Evolutionary conservation across 2,329 filamentous ascomycete genomes (phyloP).

Genomic region (Epichloe uncinata): DNA sequence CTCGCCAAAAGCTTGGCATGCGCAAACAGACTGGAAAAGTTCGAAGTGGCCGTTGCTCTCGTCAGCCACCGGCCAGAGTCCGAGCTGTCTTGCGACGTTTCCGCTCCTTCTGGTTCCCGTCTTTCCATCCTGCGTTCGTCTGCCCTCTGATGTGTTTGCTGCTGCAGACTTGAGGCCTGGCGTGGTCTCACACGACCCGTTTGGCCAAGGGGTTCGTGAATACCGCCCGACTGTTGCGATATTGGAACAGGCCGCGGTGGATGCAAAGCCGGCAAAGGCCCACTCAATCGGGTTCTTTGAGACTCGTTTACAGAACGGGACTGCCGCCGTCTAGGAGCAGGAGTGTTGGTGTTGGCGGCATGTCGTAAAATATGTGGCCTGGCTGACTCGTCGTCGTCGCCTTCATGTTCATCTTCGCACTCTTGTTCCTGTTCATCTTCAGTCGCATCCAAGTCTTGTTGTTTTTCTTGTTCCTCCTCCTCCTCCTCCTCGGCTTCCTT

Average conservation of each 20-base stretch:
- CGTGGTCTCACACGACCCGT: background rate
- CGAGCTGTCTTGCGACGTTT: conserved; percentile 3
- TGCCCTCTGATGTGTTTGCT: background rate
- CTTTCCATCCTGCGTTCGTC: background rate
- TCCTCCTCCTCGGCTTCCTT: background rate
- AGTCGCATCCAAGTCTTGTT: background rate
- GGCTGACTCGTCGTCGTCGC: background rate
- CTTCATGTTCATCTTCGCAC: conserved; percentile 4
- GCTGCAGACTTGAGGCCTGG: background rate
- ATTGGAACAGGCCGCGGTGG: background rate
- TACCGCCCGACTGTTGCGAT: background rate
- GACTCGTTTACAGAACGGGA: background rate
- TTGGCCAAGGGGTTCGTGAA: background rate
- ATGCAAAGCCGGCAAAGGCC: background rate
- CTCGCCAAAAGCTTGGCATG: conserved; percentile 5
- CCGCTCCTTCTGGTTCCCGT: background rate
- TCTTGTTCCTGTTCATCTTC: no score
- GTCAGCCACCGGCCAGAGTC: conserved; percentile 6
- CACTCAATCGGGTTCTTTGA: background rate
- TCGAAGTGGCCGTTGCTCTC: conserved; percentile 4
- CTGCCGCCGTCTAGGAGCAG: conserved; percentile 5
- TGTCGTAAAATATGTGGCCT: background rate
- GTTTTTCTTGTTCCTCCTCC: background rate
- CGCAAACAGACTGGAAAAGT: conserved; percentile 4
- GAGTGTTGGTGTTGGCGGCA: conserved; percentile 10